Evolutionary conservation across 768 basidiomycete species (phyloP).

Genomic region (Boletus pseudo-olivaceus): DNA sequence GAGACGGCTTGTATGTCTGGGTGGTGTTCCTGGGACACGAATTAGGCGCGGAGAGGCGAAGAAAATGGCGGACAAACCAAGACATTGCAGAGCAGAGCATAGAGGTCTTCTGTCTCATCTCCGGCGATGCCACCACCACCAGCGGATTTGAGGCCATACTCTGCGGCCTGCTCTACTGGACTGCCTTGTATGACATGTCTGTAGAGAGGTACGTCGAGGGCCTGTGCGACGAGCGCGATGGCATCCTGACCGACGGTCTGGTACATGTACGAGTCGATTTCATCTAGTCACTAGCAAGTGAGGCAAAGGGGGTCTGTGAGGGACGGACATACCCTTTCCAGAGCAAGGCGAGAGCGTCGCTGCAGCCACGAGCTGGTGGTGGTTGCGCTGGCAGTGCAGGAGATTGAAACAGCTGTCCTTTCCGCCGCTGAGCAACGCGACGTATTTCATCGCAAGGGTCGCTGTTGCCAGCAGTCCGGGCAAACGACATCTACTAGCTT

Average conservation of each 20-base stretch:
- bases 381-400: constrained; percentile 79
- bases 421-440: constrained; percentile 93
- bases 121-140: constrained; percentile 55
- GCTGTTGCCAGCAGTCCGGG: not conserved
- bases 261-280: constrained; percentile 97
- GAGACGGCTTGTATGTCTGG: constrained; percentile 85
- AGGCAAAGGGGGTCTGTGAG: not conserved
- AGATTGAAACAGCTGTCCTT: constrained; percentile 98
- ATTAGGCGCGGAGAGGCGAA: not conserved
- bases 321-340: constrained; percentile 66
- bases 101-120: constrained; percentile 96
- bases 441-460: constrained; percentile 68
- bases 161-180: constrained; percentile 75
- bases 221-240: constrained; percentile 78
- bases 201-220: constrained; percentile 84
- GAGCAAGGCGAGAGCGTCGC: constrained; percentile 81
- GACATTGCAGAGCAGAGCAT: constrained; percentile 64
- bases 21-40: constrained; percentile 52
- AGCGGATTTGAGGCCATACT: constrained; percentile 76
- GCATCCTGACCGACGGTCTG: constrained; percentile 99
- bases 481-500: constrained; percentile 1
- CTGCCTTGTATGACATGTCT: constrained; percentile 75
- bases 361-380: constrained; percentile 83
- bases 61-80: constrained; percentile 52
- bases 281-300: constrained; percentile 55